phyloP scores from a whole-genome alignment of 2,329 filamentous ascomycete genomes.

The Neofusicoccum parvum region DNA sequence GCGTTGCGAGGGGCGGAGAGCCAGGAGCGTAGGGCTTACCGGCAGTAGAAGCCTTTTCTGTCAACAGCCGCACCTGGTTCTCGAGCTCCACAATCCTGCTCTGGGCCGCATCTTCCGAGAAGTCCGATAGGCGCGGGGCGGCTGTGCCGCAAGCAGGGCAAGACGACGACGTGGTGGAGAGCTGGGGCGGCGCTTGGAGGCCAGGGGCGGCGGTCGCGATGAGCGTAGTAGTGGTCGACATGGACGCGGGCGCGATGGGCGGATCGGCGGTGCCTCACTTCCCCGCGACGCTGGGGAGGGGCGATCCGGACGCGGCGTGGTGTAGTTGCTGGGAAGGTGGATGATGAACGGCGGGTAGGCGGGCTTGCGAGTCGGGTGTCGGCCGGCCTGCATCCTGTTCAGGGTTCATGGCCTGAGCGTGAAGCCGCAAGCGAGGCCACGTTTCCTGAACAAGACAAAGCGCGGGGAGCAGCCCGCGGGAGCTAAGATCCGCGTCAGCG shows the following conservation, averaged over 20 bases:
- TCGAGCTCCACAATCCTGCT: constrained; percentile 60
- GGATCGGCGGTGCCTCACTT: constrained; percentile 18
- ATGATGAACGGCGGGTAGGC: not conserved
- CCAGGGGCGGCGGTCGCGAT: constrained; percentile 17
- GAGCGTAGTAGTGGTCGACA: constrained; percentile 5
- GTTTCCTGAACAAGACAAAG: constrained; percentile 9
- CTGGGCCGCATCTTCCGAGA: constrained; percentile 23
- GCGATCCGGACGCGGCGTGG: constrained; percentile 11
- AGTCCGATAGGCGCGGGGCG: constrained; percentile 3
- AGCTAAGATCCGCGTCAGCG: not conserved
- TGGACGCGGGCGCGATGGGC: not conserved
- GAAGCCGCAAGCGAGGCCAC: constrained; percentile 13
- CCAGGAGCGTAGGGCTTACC: constrained; percentile 43
- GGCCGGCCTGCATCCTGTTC: not conserved
- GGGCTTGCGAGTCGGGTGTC: constrained; percentile 15
- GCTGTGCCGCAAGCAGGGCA: constrained; percentile 16
- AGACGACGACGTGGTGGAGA: constrained; percentile 1
- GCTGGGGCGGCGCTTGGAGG: not conserved
- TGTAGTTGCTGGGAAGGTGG: constrained; percentile 10
- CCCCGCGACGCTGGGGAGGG: constrained; percentile 9
- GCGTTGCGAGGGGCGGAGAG: not conserved
- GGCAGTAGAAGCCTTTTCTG: constrained; percentile 68
- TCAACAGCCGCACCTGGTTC: constrained; percentile 69
- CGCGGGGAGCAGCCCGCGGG: not conserved
- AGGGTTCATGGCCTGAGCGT: constrained; percentile 9